Evolutionary conservation across 352 stramenopile species (phyloP).

Genomic region (Thalassiosira hispida): DNA sequence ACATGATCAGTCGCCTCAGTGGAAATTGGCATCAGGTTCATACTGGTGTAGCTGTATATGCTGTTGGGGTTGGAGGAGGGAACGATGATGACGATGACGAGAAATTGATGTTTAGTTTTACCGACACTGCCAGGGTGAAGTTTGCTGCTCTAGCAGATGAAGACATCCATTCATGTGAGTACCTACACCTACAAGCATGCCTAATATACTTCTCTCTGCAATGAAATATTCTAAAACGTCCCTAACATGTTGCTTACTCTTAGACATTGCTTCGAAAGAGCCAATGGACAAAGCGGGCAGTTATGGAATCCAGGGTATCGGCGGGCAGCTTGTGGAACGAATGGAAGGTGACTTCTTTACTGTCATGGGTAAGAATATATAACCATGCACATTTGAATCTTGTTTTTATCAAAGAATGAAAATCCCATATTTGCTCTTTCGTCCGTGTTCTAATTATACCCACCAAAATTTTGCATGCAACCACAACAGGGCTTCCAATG

Average conservation of each 20-base stretch:
- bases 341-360: slow-evolving; percentile 83
- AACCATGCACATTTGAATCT: neutral
- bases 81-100: slow-evolving; percentile 21
- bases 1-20: slow-evolving; percentile 68
- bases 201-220: no score
- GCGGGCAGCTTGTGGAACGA: slow-evolving; percentile 55
- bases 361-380: slow-evolving; percentile 43
- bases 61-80: slow-evolving; percentile 22
- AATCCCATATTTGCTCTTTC: no score
- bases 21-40: slow-evolving; percentile 78
- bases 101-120: slow-evolving; percentile 66
- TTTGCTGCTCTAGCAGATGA: slow-evolving; percentile 69
- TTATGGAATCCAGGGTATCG: slow-evolving; percentile 83
- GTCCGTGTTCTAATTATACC: no score
- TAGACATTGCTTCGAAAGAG: slow-evolving; percentile 74
- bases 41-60: slow-evolving; percentile 77
- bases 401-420: no score
- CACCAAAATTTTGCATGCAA: slow-evolving; percentile 28
- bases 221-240: no score
- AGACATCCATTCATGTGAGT: slow-evolving; percentile 63
- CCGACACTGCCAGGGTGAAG: slow-evolving; percentile 70
- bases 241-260: no score
- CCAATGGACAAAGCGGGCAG: slow-evolving; percentile 83
- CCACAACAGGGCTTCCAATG: slow-evolving; percentile 79
- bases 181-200: no score